Percentiles rank a stretch among this genome's conserved stretches.
These are phyloP conservation scores for Murraya paniculata DNA, from an alignment of 345 rosid species.

Conservation along the genomic window DNA sequence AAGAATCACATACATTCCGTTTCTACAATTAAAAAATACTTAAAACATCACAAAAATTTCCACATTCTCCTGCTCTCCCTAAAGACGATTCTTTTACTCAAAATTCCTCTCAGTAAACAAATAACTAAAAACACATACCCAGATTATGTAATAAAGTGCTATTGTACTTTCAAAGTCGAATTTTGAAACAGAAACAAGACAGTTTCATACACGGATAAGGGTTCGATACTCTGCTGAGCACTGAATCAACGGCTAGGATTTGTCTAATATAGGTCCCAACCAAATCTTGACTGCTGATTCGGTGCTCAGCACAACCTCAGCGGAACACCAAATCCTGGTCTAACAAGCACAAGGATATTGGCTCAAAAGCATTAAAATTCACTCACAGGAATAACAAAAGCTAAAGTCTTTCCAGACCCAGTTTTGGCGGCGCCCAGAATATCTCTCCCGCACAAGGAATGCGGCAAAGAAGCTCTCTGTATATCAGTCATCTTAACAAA, in stretches of 20 bases:
- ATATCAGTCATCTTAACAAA: constrained; percentile 71
- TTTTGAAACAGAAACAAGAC: too few species aligned
- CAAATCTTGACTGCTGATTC: too few species aligned
- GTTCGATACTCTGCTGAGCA: too few species aligned
- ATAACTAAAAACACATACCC: not conserved
- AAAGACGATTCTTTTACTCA: not conserved
- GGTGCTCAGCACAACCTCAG: too few species aligned
- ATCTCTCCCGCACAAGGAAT: constrained; percentile 82
- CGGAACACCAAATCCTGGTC: too few species aligned
- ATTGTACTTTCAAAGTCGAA: too few species aligned
- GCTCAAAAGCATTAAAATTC: not conserved
- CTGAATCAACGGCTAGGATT: too few species aligned
- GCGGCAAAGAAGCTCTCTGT: constrained; percentile 86
- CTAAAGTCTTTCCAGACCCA: constrained; percentile 93
- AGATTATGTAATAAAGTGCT: not conserved
- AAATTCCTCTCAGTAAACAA: not conserved
- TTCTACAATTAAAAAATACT: not conserved
- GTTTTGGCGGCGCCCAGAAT: constrained; percentile 94
- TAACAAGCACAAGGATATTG: too few species aligned
- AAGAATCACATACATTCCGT: not conserved
- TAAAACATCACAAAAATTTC: not conserved
- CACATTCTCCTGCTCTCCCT: too few species aligned
- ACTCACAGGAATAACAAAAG: constrained; percentile 86
- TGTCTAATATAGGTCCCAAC: too few species aligned
- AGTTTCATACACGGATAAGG: too few species aligned